Evolutionary conservation across 345 rosid species (phyloP).

Genomic region (Conringia planisiliqua): DNA sequence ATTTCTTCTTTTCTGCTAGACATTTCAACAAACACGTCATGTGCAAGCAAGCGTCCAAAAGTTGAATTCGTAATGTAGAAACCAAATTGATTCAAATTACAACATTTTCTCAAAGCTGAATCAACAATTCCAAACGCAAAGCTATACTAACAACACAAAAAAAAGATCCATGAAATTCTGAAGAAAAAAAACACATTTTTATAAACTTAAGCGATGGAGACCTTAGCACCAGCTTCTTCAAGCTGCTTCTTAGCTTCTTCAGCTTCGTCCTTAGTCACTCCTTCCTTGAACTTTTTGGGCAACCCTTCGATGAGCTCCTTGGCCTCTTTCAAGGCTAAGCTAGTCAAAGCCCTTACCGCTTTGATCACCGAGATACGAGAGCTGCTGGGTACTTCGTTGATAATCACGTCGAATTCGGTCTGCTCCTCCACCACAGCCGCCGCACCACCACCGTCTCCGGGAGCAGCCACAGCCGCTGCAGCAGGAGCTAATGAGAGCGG

Average conservation of each 20-base stretch:
- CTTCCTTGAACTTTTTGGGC: conserved; percentile 86
- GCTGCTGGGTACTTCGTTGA: conserved; percentile 63
- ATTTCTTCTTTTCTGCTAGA: background rate
- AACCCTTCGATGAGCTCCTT: conserved; percentile 77
- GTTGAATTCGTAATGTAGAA: background rate
- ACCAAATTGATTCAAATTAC: conserved; percentile 14
- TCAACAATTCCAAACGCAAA: conserved; percentile 14
- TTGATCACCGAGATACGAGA: conserved; percentile 73
- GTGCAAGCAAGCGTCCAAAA: background rate
- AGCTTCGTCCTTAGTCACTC: conserved; percentile 68
- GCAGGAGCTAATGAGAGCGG: conserved; percentile 63
- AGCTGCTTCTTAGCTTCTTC: conserved; percentile 79
- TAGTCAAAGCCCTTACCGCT: conserved; percentile 65
- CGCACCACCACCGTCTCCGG: conserved; percentile 30
- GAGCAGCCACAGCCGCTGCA: conserved; percentile 38
- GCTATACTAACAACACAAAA: background rate
- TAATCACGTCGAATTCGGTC: conserved; percentile 75
- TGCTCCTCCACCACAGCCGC: conserved; percentile 54
- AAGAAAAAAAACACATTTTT: background rate
- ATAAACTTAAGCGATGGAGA: conserved; percentile 41
- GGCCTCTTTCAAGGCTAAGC: conserved; percentile 75
- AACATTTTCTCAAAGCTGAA: conserved; percentile 18
- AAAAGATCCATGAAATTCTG: background rate
- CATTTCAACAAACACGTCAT: conserved; percentile 26
- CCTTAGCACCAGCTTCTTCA: conserved; percentile 72